Conservation (phyloP, 257 asterid genomes). For the Paraleonurus japonicus region DNA sequence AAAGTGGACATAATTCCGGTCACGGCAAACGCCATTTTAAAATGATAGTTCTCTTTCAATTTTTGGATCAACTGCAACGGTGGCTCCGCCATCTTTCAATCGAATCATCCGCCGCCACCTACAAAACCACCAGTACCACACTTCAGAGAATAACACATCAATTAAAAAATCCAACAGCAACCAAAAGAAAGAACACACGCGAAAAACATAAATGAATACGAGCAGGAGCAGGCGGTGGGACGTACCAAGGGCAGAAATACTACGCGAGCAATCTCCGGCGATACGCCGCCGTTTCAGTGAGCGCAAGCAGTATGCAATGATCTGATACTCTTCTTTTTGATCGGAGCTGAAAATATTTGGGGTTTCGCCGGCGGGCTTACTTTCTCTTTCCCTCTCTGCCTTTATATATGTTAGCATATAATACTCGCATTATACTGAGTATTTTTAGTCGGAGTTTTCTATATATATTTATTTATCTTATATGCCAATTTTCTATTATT, state of each 20-base stretch:
- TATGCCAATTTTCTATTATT: not conserved
- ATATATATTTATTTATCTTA: not conserved
- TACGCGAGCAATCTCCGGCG: not conserved
- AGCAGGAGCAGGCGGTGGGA: not conserved
- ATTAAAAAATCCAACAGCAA: constrained; percentile 6
- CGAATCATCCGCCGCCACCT: constrained; percentile 54
- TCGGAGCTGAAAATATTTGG: constrained; percentile 30
- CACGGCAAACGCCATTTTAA: constrained; percentile 72
- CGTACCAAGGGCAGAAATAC: constrained; percentile 20
- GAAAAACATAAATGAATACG: not conserved
- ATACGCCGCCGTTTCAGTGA: constrained; percentile 18
- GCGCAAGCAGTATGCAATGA: not conserved
- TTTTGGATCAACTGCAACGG: constrained; percentile 37
- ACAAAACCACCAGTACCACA: constrained; percentile 25
- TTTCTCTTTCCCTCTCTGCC: constrained; percentile 19
- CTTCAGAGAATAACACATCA: constrained; percentile 12
- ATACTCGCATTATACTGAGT: not conserved
- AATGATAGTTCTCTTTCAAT: constrained; percentile 55
- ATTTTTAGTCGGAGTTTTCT: not conserved
- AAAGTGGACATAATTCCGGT: constrained; percentile 91
- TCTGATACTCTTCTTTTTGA: constrained; percentile 23
- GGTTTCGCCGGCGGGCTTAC: constrained; percentile 35
- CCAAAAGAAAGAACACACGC: not conserved
- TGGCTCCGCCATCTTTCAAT: constrained; percentile 60
- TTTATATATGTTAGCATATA: not conserved